Evolutionary conservation across 2,329 filamentous ascomycete species (phyloP), one percentile per base, ranked within the genome.

Genomic region (Xylariaceae sp.): DNA sequence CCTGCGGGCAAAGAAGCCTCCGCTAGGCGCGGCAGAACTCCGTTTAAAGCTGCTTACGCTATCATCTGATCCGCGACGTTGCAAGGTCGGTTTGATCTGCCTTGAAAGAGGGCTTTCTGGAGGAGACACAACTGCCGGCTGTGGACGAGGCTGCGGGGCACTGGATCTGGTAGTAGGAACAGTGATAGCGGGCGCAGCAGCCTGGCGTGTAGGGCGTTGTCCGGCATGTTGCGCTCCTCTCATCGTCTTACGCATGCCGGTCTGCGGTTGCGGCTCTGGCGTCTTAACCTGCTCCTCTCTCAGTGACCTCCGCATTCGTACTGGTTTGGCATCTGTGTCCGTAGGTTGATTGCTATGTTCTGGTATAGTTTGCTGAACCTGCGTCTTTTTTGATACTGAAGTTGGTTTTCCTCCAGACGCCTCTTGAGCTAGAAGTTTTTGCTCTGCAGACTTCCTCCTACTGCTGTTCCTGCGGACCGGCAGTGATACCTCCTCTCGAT

Each of bases 1-100:
- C 41, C 74, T 77, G 46, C 83, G 83, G 73, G 95, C 88, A 1
- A 71, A 76, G 42, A 81, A 77, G 0, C 74, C 73, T 35, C 73
- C 66, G 33, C 67, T 66, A 5, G 64, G 61, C 41, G 69, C 62
- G 29, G 75, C 68, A 49, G 78, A 76, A 35, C 72, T 67, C 22
- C 88, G 83, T 59, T 80, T 85, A 70, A 95, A 95, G 62, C 88
- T 95, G 67, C 87, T 95, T 36, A 88, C 83, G 57, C 85, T 88
- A 22, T 78, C 83, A 54, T 82, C 80, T 0, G 83, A 86, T 16
- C 69, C 73, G 8, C 71, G 76, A 2, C 83, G 76, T 46, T 70
- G 68, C 7, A 80, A 64, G 5, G 58, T 55, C 11, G 72, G 58
- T 35, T 53, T 51, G 11, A 32, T 23, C 19, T 47, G 44, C 12